Evolutionary conservation across 2,329 filamentous ascomycete genomes (phyloP).

Genomic region (Fusarium sp.): DNA sequence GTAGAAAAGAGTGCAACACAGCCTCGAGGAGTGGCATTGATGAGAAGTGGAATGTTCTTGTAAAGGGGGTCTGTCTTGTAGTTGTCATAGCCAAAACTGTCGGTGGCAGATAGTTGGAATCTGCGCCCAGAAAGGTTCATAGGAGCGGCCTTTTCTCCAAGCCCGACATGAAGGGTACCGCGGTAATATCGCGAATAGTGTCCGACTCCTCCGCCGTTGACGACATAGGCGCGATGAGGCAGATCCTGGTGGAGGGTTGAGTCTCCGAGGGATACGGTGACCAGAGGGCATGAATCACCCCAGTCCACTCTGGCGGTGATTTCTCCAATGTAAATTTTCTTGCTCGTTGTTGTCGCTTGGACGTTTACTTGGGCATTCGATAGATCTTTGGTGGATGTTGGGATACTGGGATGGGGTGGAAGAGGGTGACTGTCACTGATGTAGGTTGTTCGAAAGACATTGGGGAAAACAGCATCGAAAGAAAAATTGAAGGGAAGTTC

Average conservation of each 20-base stretch:
- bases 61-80: constrained; percentile 78
- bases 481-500: constrained; percentile 63
- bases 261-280: constrained; percentile 62
- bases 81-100: constrained; percentile 79
- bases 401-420: constrained; percentile 72
- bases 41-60: constrained; percentile 79
- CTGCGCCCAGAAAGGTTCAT: constrained; percentile 76
- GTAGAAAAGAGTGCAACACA: constrained; percentile 77
- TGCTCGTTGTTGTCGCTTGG: constrained; percentile 47
- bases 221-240: constrained; percentile 71
- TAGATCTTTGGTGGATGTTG: constrained; percentile 52
- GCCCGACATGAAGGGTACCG: constrained; percentile 72
- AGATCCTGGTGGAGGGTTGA: constrained; percentile 70
- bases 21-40: constrained; percentile 72
- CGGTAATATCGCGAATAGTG: constrained; percentile 73
- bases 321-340: constrained; percentile 58
- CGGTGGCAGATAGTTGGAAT: constrained; percentile 75
- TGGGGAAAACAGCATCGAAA: constrained; percentile 70
- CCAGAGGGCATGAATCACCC: constrained; percentile 62
- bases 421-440: constrained; percentile 69
- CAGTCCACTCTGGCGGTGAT: constrained; percentile 69
- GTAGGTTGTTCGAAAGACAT: constrained; percentile 76
- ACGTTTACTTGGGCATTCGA: constrained; percentile 43
- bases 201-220: constrained; percentile 69
- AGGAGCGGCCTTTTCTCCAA: constrained; percentile 78